These are phyloP conservation scores for Amphirosellinia nigrospora DNA, from an alignment of 495 filamentous ascomycete species.

Conservation along the genomic window DNA sequence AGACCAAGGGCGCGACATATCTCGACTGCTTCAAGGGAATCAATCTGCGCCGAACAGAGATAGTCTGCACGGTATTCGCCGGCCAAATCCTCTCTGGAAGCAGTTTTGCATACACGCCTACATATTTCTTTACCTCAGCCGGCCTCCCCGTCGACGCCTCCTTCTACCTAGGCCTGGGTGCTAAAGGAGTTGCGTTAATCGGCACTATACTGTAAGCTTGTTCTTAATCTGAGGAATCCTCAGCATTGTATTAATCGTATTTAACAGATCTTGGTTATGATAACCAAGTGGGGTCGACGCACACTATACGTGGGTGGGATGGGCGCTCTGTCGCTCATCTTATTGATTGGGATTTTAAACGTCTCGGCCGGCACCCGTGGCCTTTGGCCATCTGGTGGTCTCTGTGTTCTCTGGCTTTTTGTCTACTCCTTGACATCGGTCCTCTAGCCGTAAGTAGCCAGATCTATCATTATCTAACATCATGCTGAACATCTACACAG, in stretches of 20 bases:
- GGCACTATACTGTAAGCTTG: conserved; percentile 46
- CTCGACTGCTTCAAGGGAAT: conserved; percentile 69
- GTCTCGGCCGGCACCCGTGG: conserved; percentile 32
- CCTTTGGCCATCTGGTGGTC: conserved; percentile 41
- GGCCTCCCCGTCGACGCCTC: conserved; percentile 59
- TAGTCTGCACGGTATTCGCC: conserved; percentile 67
- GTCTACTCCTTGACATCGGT: conserved; percentile 49
- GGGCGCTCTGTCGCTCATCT: conserved; percentile 39
- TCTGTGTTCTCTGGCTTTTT: conserved; percentile 52
- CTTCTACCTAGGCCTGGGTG: conserved; percentile 48
- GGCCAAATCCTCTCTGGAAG: conserved; percentile 71
- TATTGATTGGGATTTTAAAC: conserved; percentile 43
- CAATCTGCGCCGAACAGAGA: conserved; percentile 69
- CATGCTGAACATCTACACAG: conserved; percentile 35
- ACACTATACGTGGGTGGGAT: conserved; percentile 54
- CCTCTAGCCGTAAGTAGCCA: conserved; percentile 45
- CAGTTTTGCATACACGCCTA: conserved; percentile 69
- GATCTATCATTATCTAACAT: background rate
- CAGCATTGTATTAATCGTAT: conserved; percentile 36
- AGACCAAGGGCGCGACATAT: conserved; percentile 62
- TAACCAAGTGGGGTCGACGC: conserved; percentile 54
- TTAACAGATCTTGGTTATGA: conserved; percentile 49
- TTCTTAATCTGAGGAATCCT: conserved; percentile 18
- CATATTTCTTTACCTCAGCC: conserved; percentile 70
- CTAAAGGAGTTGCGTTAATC: conserved; percentile 51